Base-by-base conservation (phyloP, 208 protist genomes). In the Willaertia magna region DNA sequence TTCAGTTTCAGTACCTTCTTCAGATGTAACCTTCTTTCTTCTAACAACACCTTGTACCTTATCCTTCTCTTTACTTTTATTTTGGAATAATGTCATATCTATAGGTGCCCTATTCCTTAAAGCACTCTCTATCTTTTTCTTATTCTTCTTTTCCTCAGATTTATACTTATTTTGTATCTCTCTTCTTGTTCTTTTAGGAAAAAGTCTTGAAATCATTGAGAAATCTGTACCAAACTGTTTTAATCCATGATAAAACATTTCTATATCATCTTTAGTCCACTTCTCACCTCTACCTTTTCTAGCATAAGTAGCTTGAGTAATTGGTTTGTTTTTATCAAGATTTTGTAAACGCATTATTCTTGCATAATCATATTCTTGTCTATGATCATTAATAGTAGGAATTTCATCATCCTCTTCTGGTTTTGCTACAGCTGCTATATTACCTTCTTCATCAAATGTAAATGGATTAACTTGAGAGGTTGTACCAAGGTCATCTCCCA, bases 181-280 rank as follows among this genome's bases (percentile, higher is more conserved):
- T 59, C 87, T 89, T 39, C 93, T 90, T 9, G 86, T 89, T 48
- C 91, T 89, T 1, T 88, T 87, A 0, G 90, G 89, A 87, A 94
- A 94, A 61, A 95, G 87, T 9, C 94, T 87, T 14, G 93, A 89
- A 61, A 96, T 95, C 55, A 92, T 91, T 49, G 89, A 91, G 84
- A 96, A 96, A 89, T 96, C 93, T 0, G 93, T 94, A 74, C 94
- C 94, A 89, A 92, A 95, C 88, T 96, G 92, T 39, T 91, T 93
- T 61, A 96, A 92, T 14, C 89, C 90, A 78, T 90, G 86, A 86
- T 94, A 96, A 86, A 96, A 95, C 59, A 88, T 88, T 20, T 86
- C 85, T 12, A 94, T 85, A 74, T 96, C 93, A 22, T 89, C 92
- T 42, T 94, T 91, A 42, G 87, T 94, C 92, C 93, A 96, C 59